These are phyloP conservation scores for Paxillus involutus DNA, from an alignment of 768 basidiomycete genomes.

Conservation along the genomic window DNA sequence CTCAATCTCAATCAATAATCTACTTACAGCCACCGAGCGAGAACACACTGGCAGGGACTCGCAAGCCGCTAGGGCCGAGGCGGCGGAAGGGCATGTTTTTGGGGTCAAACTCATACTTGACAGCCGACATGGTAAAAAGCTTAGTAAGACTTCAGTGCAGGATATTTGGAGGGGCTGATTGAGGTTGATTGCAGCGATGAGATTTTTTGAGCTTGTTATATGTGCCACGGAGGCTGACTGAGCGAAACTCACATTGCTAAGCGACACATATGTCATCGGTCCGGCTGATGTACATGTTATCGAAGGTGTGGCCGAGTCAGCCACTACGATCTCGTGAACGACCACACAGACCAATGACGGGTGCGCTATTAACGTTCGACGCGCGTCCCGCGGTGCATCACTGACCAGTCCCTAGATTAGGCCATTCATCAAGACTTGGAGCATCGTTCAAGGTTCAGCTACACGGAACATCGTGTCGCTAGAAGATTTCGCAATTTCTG, in stretches of 20 bases:
- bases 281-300: slow-evolving; percentile 2
- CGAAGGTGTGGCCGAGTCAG: background rate
- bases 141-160: background rate
- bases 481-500: background rate
- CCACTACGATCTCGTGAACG: slow-evolving; percentile 1
- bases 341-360: background rate
- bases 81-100: slow-evolving; percentile 42
- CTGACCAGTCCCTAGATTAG: background rate
- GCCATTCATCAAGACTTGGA: background rate
- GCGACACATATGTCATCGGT: slow-evolving; percentile 9
- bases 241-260: slow-evolving; percentile 7
- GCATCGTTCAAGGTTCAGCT: background rate
- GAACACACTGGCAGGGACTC: slow-evolving; percentile 53
- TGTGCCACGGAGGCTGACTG: background rate
- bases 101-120: slow-evolving; percentile 34
- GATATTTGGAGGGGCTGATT: background rate
- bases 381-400: background rate
- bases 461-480: background rate
- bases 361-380: background rate
- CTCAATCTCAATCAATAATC: background rate
- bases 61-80: slow-evolving; percentile 45
- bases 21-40: slow-evolving; percentile 49
- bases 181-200: background rate
- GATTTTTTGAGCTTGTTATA: slow-evolving; percentile 9
- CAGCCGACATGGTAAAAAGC: slow-evolving; percentile 19